These are phyloP conservation scores for Macrolepiota dolichaula DNA, from an alignment of 768 basidiomycete species.

Conservation along the genomic window DNA sequence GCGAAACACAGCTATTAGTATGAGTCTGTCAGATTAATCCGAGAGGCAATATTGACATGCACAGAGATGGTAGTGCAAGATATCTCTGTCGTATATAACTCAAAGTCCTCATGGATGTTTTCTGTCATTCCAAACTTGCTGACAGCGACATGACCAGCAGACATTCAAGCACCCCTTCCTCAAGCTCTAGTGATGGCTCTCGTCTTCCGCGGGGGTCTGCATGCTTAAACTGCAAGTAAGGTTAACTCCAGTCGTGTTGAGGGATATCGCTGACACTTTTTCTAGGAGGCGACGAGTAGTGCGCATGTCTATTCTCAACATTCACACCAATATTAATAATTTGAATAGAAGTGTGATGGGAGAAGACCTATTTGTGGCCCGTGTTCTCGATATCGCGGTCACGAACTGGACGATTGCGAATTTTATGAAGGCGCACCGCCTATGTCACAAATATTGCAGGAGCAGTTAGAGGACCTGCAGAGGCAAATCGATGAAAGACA, in stretches of 20 bases:
- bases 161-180: conserved; percentile 12
- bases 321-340: not conserved
- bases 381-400: conserved; percentile 37
- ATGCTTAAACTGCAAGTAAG: conserved; percentile 50
- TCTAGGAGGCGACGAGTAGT: conserved; percentile 6
- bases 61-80: not conserved
- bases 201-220: conserved; percentile 45
- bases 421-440: conserved; percentile 45
- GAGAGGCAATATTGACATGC: not conserved
- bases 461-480: conserved; percentile 40
- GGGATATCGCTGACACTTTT: not conserved
- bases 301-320: not conserved
- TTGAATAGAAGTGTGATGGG: conserved; percentile 50
- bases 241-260: not conserved
- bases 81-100: conserved; percentile 10
- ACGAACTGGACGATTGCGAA: conserved; percentile 47
- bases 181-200: conserved; percentile 6
- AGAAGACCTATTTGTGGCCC: conserved; percentile 46
- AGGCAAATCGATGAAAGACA: conserved; percentile 21
- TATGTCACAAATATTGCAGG: conserved; percentile 43
- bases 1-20: conserved; percentile 1
- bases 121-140: not conserved
- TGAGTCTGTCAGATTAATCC: conserved; percentile 4
- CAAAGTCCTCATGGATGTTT: not conserved
- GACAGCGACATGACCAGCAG: conserved; percentile 5